Percentiles rank a stretch among this genome's conserved stretches.
Conservation (phyloP, 2,329 filamentous ascomycete species). For the Xenoacremonium recifei region DNA sequence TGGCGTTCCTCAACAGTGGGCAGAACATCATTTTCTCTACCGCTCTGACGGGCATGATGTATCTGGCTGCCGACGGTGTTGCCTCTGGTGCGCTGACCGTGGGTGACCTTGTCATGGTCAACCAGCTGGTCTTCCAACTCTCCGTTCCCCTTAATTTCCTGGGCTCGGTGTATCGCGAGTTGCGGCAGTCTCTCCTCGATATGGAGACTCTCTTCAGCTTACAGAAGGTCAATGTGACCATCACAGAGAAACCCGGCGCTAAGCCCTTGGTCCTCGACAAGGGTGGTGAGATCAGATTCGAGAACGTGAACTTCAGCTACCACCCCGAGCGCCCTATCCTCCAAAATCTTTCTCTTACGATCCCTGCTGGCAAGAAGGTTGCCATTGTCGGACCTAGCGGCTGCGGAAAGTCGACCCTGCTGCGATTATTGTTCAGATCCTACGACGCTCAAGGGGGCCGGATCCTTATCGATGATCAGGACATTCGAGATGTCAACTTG, state of each 20-base stretch:
- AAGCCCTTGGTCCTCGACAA: conserved; percentile 68
- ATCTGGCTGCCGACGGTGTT: conserved; percentile 87
- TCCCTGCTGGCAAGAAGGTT: conserved; percentile 93
- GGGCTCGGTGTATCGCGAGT: conserved; percentile 94
- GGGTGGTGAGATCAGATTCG: conserved; percentile 88
- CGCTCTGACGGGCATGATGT: conserved; percentile 97
- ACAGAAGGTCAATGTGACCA: conserved; percentile 90
- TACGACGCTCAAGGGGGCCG: conserved; percentile 86
- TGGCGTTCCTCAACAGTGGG: conserved; percentile 89
- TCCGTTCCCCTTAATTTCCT: conserved; percentile 96
- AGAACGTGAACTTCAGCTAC: conserved; percentile 95
- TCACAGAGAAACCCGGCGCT: conserved; percentile 75
- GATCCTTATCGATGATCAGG: conserved; percentile 90
- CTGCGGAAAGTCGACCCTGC: conserved; percentile 92
- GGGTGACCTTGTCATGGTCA: conserved; percentile 97
- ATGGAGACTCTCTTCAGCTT: conserved; percentile 99
- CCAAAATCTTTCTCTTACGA: conserved; percentile 79
- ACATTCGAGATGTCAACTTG: conserved; percentile 78
- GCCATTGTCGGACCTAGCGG: conserved; percentile 93
- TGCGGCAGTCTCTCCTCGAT: conserved; percentile 90
- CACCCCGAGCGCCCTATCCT: conserved; percentile 83
- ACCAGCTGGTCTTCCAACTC: conserved; percentile 97
- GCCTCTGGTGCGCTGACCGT: conserved; percentile 80
- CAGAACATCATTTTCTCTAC: conserved; percentile 97
- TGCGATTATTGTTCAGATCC: conserved; percentile 88